These are phyloP conservation scores for Coemansia reversa DNA, from an alignment of 192 early-diverging fungal species.

Conservation along the genomic window DNA sequence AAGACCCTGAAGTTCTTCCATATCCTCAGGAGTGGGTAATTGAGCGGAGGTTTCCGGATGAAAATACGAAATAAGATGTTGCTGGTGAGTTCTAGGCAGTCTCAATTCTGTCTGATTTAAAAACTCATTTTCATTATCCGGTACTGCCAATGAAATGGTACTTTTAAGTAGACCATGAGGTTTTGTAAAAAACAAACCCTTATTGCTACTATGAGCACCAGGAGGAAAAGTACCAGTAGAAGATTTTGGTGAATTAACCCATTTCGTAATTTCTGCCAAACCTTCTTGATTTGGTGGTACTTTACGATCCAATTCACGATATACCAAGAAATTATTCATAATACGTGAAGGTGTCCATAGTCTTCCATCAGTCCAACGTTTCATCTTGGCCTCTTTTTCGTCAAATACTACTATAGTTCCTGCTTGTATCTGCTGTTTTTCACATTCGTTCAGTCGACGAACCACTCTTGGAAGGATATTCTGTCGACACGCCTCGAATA, in stretches of 20 bases:
- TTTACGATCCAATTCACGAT: conserved; percentile 69
- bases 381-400: conserved; percentile 79
- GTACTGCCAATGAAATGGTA: conserved; percentile 72
- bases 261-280: conserved; percentile 18
- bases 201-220: conserved; percentile 27
- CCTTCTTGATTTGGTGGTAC: conserved; percentile 55
- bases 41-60: conserved; percentile 18
- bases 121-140: conserved; percentile 40
- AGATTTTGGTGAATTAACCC: background rate
- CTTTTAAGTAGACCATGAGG: conserved; percentile 72
- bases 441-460: conserved; percentile 70
- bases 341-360: conserved; percentile 84
- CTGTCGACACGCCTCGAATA: conserved; percentile 77
- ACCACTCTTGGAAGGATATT: conserved; percentile 66
- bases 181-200: conserved; percentile 54
- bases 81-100: conserved; percentile 29
- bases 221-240: background rate
- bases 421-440: conserved; percentile 67
- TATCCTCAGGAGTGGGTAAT: conserved; percentile 36
- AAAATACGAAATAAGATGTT: conserved; percentile 45
- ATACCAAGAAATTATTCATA: conserved; percentile 76
- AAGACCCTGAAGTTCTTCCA: conserved; percentile 35
- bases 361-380: conserved; percentile 84
- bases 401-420: conserved; percentile 87
- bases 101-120: conserved; percentile 10